Evolutionary conservation across 2,329 filamentous ascomycete species (phyloP).

Genomic region (Exophiala calicioides): DNA sequence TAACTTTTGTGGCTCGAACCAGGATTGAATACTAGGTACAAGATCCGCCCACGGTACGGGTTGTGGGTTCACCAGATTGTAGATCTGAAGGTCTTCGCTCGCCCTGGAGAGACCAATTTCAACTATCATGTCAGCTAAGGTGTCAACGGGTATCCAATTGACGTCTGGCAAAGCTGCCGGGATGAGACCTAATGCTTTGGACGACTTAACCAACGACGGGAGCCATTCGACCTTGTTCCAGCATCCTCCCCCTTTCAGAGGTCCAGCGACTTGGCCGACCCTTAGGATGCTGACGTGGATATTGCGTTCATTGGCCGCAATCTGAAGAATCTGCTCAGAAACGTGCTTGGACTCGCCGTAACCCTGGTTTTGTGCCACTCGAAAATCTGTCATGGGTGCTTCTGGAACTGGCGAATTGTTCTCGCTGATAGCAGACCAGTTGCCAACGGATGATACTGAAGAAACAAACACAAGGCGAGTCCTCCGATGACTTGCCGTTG

Average conservation of each 20-base stretch:
- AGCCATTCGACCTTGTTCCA: not conserved
- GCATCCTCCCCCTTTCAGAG: not conserved
- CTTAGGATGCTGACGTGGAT: not conserved
- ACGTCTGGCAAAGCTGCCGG: not conserved
- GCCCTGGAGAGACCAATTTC: not conserved
- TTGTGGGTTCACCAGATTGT: not conserved
- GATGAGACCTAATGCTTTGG: not conserved
- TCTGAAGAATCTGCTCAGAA: not conserved
- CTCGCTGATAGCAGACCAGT: too few relatives aligned
- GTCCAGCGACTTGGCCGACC: not conserved
- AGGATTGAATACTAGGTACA: not conserved
- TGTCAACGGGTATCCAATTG: conserved; percentile 1
- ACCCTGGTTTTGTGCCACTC: not conserved
- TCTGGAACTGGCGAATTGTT: not conserved
- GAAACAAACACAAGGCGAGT: not conserved
- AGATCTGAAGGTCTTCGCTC: not conserved
- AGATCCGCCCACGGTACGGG: not conserved
- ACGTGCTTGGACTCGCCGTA: not conserved
- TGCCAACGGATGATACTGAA: conserved; percentile 1
- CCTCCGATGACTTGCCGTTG: not conserved
- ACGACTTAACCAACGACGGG: not conserved
- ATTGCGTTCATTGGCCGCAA: not conserved
- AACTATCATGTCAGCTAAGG: not conserved
- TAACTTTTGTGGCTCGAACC: not conserved
- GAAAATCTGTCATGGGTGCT: not conserved